A percentile compares a stretch with the other conserved stretches of the same genome.
Evolutionary conservation across 441 rosid genomes (phyloP).

Genomic region (Populus hybrid): DNA sequence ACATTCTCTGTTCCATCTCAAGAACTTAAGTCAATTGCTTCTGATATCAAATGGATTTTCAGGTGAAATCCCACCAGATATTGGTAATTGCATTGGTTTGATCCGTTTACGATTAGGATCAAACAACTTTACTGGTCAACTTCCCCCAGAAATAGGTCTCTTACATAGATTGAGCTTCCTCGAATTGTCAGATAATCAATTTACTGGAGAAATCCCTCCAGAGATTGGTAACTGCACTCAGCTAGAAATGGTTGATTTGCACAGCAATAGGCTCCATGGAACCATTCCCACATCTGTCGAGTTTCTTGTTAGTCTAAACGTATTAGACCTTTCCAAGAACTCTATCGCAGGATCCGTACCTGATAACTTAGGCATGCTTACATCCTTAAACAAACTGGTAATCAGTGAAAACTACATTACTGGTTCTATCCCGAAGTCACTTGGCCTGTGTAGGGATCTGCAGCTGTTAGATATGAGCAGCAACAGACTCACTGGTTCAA

Average conservation of each 20-base stretch:
- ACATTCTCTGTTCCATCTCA: conserved; percentile 51
- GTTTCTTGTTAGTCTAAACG: conserved; percentile 44
- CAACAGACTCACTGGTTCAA: conserved; percentile 48
- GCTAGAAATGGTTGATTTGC: conserved; percentile 70
- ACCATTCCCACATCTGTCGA: conserved; percentile 47
- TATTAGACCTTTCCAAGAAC: conserved; percentile 60
- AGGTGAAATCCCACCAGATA: conserved; percentile 52
- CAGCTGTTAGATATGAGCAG: conserved; percentile 65
- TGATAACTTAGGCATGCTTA: conserved; percentile 49
- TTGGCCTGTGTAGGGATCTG: conserved; percentile 56
- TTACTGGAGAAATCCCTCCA: conserved; percentile 49
- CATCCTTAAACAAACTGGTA: conserved; percentile 54
- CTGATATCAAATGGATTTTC: conserved; percentile 60
- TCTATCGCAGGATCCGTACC: conserved; percentile 48
- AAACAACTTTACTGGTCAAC: conserved; percentile 47
- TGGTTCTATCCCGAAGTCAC: conserved; percentile 52
- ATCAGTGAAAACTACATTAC: conserved; percentile 47
- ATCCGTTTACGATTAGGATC: conserved; percentile 60
- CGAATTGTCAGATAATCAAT: conserved; percentile 55
- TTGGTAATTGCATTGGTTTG: conserved; percentile 57
- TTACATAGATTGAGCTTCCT: conserved; percentile 52
- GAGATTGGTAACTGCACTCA: conserved; percentile 57
- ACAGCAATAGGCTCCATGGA: conserved; percentile 46
- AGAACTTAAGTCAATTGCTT: conserved; percentile 52
- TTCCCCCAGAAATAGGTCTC: conserved; percentile 51